Conservation (phyloP, 176 grass and related monocot genomes). For the Eleusine coracana region DNA sequence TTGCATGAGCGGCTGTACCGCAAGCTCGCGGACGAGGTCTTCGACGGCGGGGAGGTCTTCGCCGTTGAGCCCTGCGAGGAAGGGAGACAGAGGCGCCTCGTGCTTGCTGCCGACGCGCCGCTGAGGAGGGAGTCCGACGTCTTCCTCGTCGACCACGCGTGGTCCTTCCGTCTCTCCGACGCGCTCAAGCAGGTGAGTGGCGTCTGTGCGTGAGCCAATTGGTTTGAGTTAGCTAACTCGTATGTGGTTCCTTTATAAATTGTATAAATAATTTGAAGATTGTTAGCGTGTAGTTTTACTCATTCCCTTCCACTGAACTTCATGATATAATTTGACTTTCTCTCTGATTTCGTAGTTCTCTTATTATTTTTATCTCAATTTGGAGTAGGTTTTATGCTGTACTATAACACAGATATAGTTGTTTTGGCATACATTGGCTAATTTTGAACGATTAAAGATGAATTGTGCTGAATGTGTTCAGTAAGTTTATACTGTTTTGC, state of each 20-base stretch:
- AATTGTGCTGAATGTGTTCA: neutral
- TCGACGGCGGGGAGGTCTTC: slow-evolving; percentile 85
- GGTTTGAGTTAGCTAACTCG: neutral
- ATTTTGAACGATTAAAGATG: neutral
- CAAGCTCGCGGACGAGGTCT: slow-evolving; percentile 83
- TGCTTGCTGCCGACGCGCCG: slow-evolving; percentile 36
- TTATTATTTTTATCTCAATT: too few relatives aligned
- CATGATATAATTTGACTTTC: neutral
- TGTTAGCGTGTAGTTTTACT: neutral
- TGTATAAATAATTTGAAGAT: neutral
- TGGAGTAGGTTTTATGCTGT: too few relatives aligned
- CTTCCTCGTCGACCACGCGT: slow-evolving; percentile 94
- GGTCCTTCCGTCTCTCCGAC: slow-evolving; percentile 85
- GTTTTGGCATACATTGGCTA: neutral
- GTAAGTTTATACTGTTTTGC: neutral
- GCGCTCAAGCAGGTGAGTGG: slow-evolving; percentile 75
- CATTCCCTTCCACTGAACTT: neutral
- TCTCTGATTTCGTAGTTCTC: too few relatives aligned
- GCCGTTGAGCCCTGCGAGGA: slow-evolving; percentile 66
- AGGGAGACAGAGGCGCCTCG: slow-evolving; percentile 64
- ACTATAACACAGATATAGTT: too few relatives aligned
- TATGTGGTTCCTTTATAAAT: neutral
- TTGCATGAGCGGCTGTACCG: slow-evolving; percentile 71
- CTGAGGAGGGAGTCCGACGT: slow-evolving; percentile 61
- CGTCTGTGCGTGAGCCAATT: neutral